Conservation (phyloP, 2,329 filamentous ascomycete species). For the Lasiodiplodia sp. region DNA sequence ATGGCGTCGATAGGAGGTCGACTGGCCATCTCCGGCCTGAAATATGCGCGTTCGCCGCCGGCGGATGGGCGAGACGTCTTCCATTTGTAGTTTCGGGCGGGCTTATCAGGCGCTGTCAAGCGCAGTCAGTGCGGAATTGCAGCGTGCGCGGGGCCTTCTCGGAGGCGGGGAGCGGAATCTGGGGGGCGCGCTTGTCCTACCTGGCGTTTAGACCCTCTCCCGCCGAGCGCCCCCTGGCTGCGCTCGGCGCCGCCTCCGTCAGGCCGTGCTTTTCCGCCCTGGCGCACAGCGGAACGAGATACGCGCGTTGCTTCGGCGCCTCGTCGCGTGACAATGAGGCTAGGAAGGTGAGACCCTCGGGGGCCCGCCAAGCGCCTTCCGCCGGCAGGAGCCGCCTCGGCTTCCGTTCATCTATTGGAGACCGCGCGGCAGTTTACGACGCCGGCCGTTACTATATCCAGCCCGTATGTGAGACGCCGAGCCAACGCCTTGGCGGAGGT, state of each 20-base stretch:
- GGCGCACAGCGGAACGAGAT: neutral
- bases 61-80: neutral
- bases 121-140: neutral
- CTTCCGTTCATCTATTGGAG: slow-evolving; percentile 7
- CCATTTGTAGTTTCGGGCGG: slow-evolving; percentile 1
- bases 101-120: neutral
- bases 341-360: neutral
- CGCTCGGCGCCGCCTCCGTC: neutral
- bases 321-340: neutral
- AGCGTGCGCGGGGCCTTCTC: neutral
- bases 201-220: slow-evolving; percentile 1
- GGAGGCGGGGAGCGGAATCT: slow-evolving; percentile 9
- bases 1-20: neutral
- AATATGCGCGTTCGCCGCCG: neutral
- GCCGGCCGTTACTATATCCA: neutral
- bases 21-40: neutral
- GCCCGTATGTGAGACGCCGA: neutral
- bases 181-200: slow-evolving; percentile 2
- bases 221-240: neutral
- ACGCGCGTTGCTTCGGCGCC: slow-evolving; percentile 3
- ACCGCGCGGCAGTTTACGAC: neutral
- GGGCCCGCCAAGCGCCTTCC: neutral
- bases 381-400: neutral
- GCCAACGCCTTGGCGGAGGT: neutral
- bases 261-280: slow-evolving; percentile 2